Evolutionary conservation across 352 stramenopile species (phyloP).

Genomic region (Phytopythium aichiense): DNA sequence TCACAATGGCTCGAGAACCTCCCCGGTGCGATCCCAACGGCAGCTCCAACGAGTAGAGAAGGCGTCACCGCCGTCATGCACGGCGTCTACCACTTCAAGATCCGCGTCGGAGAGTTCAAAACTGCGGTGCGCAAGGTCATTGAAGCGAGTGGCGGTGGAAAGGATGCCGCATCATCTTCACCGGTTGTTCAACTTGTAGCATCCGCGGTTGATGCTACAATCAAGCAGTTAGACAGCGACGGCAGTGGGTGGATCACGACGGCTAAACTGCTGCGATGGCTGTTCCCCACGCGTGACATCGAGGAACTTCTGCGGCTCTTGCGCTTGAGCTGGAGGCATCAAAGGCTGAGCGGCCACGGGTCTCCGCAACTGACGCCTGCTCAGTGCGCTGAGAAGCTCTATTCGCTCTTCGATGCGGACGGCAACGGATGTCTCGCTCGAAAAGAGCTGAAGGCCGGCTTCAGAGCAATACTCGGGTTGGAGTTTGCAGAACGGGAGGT

Average conservation of each 20-base stretch:
- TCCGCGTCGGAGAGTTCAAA: conserved; percentile 60
- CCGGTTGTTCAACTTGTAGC: conserved; percentile 3
- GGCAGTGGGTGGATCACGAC: conserved; percentile 68
- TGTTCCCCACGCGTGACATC: conserved; percentile 51
- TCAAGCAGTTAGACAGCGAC: conserved; percentile 50
- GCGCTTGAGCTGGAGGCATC: conserved; percentile 22
- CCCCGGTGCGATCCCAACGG: conserved; percentile 22
- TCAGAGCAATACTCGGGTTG: conserved; percentile 31
- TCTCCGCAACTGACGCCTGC: not conserved
- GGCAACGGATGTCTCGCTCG: conserved; percentile 53
- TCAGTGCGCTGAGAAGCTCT: conserved; percentile 18
- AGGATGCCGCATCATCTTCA: conserved; percentile 3
- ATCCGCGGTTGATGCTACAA: conserved; percentile 3
- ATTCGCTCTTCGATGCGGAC: conserved; percentile 51
- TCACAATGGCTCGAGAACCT: conserved; percentile 45
- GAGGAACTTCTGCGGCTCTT: conserved; percentile 52
- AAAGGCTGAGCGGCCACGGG: conserved; percentile 4
- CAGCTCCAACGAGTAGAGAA: not conserved
- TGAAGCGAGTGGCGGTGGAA: conserved; percentile 7
- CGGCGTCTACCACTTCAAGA: conserved; percentile 21
- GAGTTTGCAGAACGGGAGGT: conserved; percentile 36
- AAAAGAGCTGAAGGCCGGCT: conserved; percentile 47
- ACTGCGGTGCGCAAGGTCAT: conserved; percentile 28
- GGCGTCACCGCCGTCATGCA: not conserved
- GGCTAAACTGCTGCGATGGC: conserved; percentile 41